Conservation (phyloP, 1,139 yeast genomes). For the Sugiyamaella castrensis region DNA sequence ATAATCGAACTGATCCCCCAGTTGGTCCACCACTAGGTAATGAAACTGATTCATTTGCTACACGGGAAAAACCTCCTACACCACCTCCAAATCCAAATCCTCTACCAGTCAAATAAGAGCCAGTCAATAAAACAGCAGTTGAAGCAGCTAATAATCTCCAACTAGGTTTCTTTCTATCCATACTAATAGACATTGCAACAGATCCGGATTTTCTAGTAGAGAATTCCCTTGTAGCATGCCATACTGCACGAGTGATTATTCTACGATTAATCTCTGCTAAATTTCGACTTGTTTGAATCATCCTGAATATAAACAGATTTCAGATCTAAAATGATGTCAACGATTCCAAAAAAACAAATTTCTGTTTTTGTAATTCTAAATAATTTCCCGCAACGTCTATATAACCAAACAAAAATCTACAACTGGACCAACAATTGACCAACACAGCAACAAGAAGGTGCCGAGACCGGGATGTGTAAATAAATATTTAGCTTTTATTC, state of each 20-base stretch:
- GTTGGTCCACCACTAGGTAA: conserved; percentile 4
- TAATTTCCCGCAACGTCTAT: too few relatives aligned
- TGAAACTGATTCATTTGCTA: conserved; percentile 10
- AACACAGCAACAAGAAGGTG: too few relatives aligned
- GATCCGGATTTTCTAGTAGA: conserved; percentile 2
- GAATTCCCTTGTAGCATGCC: conserved; percentile 3
- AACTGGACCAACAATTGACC: too few relatives aligned
- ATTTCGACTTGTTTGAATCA: conserved; percentile 11
- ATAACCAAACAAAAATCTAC: too few relatives aligned
- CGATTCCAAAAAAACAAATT: too few relatives aligned
- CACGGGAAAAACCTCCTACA: not conserved
- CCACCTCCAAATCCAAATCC: not conserved
- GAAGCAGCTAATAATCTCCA: conserved; percentile 16
- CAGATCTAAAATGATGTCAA: too few relatives aligned
- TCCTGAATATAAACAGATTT: not conserved
- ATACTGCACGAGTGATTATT: conserved; percentile 8
- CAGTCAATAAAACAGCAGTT: conserved; percentile 13
- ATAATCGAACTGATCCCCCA: conserved; percentile 2
- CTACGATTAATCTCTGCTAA: conserved; percentile 8
- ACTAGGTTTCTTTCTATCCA: conserved; percentile 7
- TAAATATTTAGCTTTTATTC: too few relatives aligned
- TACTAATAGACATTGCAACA: not conserved
- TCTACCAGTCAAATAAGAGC: conserved; percentile 12
- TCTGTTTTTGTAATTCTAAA: too few relatives aligned
- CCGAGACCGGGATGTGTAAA: too few relatives aligned